Conservation (phyloP, 192 early-diverging fungal species). For the Ambispora gerdemannii region DNA sequence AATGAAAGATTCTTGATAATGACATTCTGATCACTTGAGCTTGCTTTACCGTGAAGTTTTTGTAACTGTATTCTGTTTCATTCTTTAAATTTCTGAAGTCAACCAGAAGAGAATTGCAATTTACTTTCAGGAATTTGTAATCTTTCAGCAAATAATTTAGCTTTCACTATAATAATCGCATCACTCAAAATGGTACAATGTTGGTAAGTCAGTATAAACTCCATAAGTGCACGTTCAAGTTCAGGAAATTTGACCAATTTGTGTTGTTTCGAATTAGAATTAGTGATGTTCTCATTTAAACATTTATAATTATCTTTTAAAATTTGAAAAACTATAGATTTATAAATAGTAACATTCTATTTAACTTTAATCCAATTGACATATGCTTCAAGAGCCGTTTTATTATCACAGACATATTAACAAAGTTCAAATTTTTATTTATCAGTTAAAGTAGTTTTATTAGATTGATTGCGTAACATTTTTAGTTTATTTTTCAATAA, state of each 20-base stretch:
- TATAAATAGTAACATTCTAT: constrained; percentile 14
- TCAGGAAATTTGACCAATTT: constrained; percentile 9
- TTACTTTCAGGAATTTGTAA: not conserved
- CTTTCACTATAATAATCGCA: constrained; percentile 3
- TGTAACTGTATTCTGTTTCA: constrained; percentile 31
- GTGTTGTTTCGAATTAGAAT: constrained; percentile 8
- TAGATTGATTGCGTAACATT: no score
- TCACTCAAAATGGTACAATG: not conserved
- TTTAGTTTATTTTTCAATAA: no score
- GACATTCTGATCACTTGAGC: not conserved
- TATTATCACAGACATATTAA: constrained; percentile 16
- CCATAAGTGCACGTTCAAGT: not conserved
- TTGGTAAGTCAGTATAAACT: not conserved
- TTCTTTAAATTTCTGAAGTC: constrained; percentile 43
- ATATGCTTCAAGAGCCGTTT: constrained; percentile 1
- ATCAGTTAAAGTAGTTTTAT: constrained; percentile 20
- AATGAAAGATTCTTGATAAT: not conserved
- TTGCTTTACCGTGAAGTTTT: constrained; percentile 22
- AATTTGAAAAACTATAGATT: constrained; percentile 13
- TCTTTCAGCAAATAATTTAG: not conserved
- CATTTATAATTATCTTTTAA: constrained; percentile 15
- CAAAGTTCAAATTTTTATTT: constrained; percentile 24
- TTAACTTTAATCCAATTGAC: constrained; percentile 25
- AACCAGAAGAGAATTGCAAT: constrained; percentile 39
- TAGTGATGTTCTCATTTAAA: not conserved